Evolutionary conservation across 2,329 filamentous ascomycete species (phyloP).

Genomic region (Grosmannia penicillata): DNA sequence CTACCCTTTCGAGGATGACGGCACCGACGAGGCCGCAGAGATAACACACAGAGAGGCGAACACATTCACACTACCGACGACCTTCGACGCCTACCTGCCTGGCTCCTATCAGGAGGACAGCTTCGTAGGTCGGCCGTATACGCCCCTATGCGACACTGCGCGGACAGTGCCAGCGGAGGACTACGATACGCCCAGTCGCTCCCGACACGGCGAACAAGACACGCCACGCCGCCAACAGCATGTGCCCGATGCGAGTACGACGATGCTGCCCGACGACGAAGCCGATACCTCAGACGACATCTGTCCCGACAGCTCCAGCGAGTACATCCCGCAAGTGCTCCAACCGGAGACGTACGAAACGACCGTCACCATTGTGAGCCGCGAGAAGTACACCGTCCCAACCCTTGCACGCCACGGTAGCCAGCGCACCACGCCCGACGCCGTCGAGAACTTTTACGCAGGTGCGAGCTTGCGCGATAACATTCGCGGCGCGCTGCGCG

Average conservation of each 20-base stretch:
- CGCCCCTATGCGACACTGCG: neutral
- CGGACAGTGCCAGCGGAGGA: neutral
- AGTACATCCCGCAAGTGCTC: constrained; percentile 26
- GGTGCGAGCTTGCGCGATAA: constrained; percentile 18
- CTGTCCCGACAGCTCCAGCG: constrained; percentile 4
- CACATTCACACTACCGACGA: neutral
- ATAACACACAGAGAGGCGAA: neutral
- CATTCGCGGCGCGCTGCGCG: constrained; percentile 17
- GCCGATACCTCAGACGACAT: neutral
- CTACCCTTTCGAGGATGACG: constrained; percentile 34
- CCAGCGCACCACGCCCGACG: constrained; percentile 3
- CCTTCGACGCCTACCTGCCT: constrained; percentile 5
- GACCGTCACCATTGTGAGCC: constrained; percentile 34
- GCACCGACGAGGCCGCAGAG: neutral
- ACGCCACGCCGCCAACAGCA: neutral
- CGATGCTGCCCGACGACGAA: neutral
- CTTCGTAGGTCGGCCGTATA: constrained; percentile 5
- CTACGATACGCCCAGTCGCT: neutral
- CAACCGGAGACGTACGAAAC: constrained; percentile 25
- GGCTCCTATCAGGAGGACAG: constrained; percentile 7
- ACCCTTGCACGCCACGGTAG: neutral
- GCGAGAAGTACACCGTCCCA: constrained; percentile 20
- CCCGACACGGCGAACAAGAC: neutral
- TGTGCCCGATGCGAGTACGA: too few species aligned
- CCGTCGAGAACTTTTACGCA: constrained; percentile 18